These are phyloP conservation scores for Triangularia verruculosa DNA, from an alignment of 2,329 filamentous ascomycete genomes.

Conservation along the genomic window DNA sequence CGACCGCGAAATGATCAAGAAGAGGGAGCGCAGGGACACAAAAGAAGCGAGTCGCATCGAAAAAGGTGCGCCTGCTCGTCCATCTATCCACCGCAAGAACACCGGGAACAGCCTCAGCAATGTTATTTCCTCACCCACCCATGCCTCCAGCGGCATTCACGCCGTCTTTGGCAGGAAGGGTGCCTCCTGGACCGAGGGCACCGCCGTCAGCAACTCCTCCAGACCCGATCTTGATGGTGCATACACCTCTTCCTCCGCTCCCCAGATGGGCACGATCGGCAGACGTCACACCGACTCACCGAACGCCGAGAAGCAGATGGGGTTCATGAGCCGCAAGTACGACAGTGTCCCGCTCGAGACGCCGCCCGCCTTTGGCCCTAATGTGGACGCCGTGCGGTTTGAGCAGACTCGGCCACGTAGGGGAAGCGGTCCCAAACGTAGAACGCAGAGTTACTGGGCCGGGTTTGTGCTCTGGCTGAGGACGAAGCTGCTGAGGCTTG, in stretches of 20 bases:
- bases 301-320: slow-evolving; percentile 40
- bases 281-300: slow-evolving; percentile 18
- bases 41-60: slow-evolving; percentile 54
- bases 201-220: slow-evolving; percentile 12
- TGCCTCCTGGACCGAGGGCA: slow-evolving; percentile 2
- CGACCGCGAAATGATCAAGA: slow-evolving; percentile 55
- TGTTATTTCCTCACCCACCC: slow-evolving; percentile 10
- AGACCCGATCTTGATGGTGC: slow-evolving; percentile 13
- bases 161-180: slow-evolving; percentile 7
- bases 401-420: slow-evolving; percentile 39
- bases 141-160: background rate
- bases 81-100: slow-evolving; percentile 26
- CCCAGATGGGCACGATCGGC: slow-evolving; percentile 4
- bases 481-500: slow-evolving; percentile 50
- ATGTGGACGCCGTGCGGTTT: slow-evolving; percentile 45
- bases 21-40: slow-evolving; percentile 56
- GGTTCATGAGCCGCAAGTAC: slow-evolving; percentile 47
- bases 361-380: slow-evolving; percentile 32
- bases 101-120: slow-evolving; percentile 26
- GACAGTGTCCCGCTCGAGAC: slow-evolving; percentile 37
- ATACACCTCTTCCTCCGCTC: background rate
- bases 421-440: slow-evolving; percentile 52
- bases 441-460: slow-evolving; percentile 61
- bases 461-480: slow-evolving; percentile 63
- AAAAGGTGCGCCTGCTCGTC: slow-evolving; percentile 41